Base-by-base conservation (phyloP, 2,329 filamentous ascomycete species). In the Claviceps paspali region DNA sequence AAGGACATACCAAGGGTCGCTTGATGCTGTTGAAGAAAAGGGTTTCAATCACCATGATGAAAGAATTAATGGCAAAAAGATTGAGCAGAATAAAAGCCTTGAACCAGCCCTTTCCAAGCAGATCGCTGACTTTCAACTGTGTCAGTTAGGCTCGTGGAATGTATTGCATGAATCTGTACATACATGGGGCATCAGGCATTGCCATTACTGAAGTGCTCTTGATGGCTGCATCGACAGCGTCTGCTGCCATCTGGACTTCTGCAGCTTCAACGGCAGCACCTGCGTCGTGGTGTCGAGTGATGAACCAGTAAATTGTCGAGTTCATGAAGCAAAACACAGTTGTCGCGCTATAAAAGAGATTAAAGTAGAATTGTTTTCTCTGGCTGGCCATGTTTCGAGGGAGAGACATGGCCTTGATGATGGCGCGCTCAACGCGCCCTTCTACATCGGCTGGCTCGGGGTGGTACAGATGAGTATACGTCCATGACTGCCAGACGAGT, bases 21-120 rank as follows among this genome's bases (percentile, higher is more conserved):
- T 64, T 65, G 54, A 71, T 68, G 48, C 65, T 70, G 52, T 72
- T 72, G 53, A 72, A 55, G 39, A 60, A 55, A 24, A 65, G 39
- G 0, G 64, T 59, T 53, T 72, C 68, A 23, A 63, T 39, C 7
- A 61, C 43, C 43, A 63, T 65, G 41, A 68, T 52, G 23, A 60
- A 34, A 4, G 65, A 59, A 3, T 60, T 60, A 38, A 65, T 50
- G 7, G 50, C 56, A 47, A 63, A 67, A 30, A 70, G 43, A 35
- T 65, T 68, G 47, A 68, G 45, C 33, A 68, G 54, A 41, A 57
- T 56, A 45, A 65, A 70, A 2, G 58, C 41, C 41, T 61, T 59
- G 50, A 68, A 64, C 54, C 61, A 65, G 26, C 61, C 65, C 29
- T 65, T 52, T 1, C 63, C 63, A 38, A 69, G 64, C 6, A 69